Base-by-base conservation (phyloP, 2,329 filamentous ascomycete genomes). In the Aspergillus arachidicola region DNA sequence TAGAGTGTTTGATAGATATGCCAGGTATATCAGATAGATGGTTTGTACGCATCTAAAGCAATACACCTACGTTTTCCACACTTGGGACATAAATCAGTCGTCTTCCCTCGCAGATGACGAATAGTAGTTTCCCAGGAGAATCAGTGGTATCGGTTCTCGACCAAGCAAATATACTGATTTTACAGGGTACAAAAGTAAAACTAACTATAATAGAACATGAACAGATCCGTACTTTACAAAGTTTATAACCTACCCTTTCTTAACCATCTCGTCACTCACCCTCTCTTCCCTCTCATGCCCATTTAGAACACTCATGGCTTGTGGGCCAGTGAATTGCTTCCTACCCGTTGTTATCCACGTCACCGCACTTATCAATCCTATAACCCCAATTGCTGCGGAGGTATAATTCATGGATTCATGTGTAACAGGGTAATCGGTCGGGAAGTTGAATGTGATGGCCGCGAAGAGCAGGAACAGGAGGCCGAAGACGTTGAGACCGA, bases 381-480 rank as follows among this genome's bases (percentile, higher is more conserved):
- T 82, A 1, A 84, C 76, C 0, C 85, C 85, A 34, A 86, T 81
- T 0, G 85, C 85, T 0, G 85, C 85, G 26, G 80, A 82, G 0
- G 84, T 86, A 66, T 86, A 87, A 62, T 86, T 87, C 85, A 87
- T 87, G 41, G 84, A 85, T 30, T 84, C 79, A 38, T 78, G 78
- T 1, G 75, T 78, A n/a, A 87, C 84, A 0, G 85, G 86, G 7
- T 72, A 79, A 0, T 79, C 69, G 0, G 78, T 81, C 0, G 86
- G 85, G 61, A 87, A 84, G 61, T 86, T 87, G 70, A 87, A 86
- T 0, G 84, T 84, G 58, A 87, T 83, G 30, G 80, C 81, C 3
- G 83, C 81, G 60, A 87, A 87, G 1, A 84, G 70, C 4, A 87
- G 73, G 67, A 83, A 87, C 0, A 83, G 50, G 6, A 86, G 79